Conservation (phyloP, 768 basidiomycete genomes). For the Myochromella boudieri region DNA sequence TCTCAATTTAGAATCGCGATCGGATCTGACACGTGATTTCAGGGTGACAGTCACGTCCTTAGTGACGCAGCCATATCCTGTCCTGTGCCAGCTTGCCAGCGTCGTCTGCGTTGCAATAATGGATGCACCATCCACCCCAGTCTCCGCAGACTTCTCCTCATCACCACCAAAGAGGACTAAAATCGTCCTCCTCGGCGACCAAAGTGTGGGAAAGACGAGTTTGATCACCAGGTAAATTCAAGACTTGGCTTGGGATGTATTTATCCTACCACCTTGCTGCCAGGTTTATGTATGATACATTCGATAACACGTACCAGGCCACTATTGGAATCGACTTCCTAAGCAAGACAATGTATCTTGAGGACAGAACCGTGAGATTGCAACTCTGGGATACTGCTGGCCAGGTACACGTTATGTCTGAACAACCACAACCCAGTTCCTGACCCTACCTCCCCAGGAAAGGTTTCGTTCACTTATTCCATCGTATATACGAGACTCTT, state of each 20-base stretch:
- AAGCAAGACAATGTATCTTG: constrained; percentile 99
- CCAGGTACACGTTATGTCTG: constrained; percentile 52
- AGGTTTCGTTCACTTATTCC: constrained; percentile 97
- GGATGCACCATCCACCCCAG: constrained; percentile 63
- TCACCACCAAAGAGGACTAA: constrained; percentile 93
- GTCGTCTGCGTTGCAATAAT: constrained; percentile 23
- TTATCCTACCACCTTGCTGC: constrained; percentile 2
- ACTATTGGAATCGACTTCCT: constrained; percentile 99
- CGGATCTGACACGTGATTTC: constrained; percentile 15
- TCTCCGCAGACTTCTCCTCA: constrained; percentile 81
- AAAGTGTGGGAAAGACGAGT: constrained; percentile 98
- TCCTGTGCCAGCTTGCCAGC: constrained; percentile 3
- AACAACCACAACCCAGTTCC: constrained; percentile 1
- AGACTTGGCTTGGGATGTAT: constrained; percentile 5
- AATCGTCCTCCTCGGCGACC: constrained; percentile 94
- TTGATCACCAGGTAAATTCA: constrained; percentile 84
- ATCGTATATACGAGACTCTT: constrained; percentile 98
- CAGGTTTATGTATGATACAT: constrained; percentile 99
- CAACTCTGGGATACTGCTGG: constrained; percentile 99
- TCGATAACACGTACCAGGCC: constrained; percentile 98
- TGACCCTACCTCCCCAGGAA: constrained; percentile 55
- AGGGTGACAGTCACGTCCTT: constrained; percentile 3
- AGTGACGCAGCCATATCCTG: neutral
- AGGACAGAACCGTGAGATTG: constrained; percentile 95
- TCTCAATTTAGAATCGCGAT: constrained; percentile 1